Evolutionary conservation across 2,329 filamentous ascomycete genomes (phyloP).

Genomic region (Alternaria sp.): DNA sequence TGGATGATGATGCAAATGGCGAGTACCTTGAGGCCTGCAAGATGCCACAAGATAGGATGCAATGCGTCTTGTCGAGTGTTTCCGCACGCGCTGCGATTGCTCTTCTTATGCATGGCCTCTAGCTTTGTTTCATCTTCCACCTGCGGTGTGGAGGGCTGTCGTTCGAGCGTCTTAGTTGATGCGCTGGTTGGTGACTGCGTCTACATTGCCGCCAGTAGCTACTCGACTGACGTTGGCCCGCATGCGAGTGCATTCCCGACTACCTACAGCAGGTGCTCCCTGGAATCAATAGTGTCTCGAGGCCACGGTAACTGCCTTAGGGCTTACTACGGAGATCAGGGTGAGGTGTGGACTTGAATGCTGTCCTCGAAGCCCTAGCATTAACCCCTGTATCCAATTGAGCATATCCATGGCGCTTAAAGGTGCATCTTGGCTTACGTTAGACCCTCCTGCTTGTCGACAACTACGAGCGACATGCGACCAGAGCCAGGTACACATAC

Average conservation of each 20-base stretch:
- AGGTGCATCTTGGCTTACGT: conserved; percentile 39
- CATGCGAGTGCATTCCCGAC: conserved; percentile 9
- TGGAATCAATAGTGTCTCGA: neutral
- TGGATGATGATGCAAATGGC: conserved; percentile 13
- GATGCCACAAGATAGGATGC: conserved; percentile 24
- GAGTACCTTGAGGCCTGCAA: neutral
- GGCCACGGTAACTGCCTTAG: neutral
- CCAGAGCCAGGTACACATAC: conserved; percentile 5
- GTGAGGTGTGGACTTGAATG: neutral
- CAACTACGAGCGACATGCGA: conserved; percentile 8
- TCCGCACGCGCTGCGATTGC: conserved; percentile 43
- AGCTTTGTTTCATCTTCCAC: conserved; percentile 42
- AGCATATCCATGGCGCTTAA: conserved; percentile 12
- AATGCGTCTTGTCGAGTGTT: conserved; percentile 18
- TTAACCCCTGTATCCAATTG: conserved; percentile 20
- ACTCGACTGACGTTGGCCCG: conserved; percentile 14
- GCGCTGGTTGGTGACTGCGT: conserved; percentile 27
- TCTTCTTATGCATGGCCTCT: conserved; percentile 36
- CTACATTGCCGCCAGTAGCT: conserved; percentile 22
- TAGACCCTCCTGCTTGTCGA: conserved; percentile 29
- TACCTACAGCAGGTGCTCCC: conserved; percentile 7
- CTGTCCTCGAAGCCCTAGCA: conserved; percentile 17
- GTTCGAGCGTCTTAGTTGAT: conserved; percentile 36
- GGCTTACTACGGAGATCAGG: neutral
- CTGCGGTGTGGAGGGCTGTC: conserved; percentile 34